Base-by-base conservation (phyloP, 2,329 filamentous ascomycete genomes). In the Phyllosticta citriasiana region DNA sequence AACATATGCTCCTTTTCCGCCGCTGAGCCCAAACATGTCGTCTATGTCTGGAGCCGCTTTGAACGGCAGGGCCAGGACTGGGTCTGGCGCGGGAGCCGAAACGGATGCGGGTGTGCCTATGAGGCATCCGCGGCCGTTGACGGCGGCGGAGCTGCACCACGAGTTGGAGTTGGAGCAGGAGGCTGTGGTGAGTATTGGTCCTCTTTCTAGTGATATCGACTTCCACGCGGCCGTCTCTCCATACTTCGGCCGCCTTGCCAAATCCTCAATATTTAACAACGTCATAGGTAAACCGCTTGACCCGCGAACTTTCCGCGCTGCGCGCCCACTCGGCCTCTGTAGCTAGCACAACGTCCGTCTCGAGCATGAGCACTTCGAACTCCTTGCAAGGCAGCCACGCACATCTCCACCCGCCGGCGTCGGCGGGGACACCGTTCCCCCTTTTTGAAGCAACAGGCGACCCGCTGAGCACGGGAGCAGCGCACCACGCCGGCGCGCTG, bases 101-200 rank as follows among this genome's bases (percentile, higher is more conserved):
- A 72, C 59, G 33, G 64, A 69, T 16, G 53, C 84, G 61, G 89
- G 88, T 0, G 67, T 78, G 12, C 92, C 93, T 3, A 77, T 95
- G 68, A 84, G 93, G 64, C 92, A 96, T 72, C 92, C 93, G 5
- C 84, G 90, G 40, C 92, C 92, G 3, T 77, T 97, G 72, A 97
- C 93, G 0, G 87, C 91, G 1, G 88, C 91, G 3, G 93, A 97
- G 73, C 80, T 97, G 64, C 91, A 97, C 73, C 80, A 89, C 63
- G 85, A 96, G 76, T 80, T 97, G 26, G 93, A 97, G 75, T 94
- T 95, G 74, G 93, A 97, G 72, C 92, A 97, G 69, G 93, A 97
- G 74, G 89, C 91, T 40, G 88, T 97, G 68, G 92, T 94, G 80
- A 65, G 85, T 77, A 35, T 14, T 54, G 7, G 8, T 24, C 3